Conservation (phyloP, 2,329 filamentous ascomycete species). For the Sarocladium brachiariae region DNA sequence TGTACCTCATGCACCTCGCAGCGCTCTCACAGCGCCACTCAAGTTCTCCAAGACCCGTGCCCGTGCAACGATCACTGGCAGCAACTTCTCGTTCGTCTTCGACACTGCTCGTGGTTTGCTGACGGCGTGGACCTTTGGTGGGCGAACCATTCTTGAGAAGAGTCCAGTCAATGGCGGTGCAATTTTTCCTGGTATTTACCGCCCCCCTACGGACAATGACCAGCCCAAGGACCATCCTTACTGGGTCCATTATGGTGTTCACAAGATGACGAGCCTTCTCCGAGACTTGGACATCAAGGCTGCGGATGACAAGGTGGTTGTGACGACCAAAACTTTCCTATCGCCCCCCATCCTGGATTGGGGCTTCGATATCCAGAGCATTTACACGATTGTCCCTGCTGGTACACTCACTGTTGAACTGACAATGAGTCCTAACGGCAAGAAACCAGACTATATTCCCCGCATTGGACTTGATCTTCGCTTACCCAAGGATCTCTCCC, state of each 20-base stretch:
- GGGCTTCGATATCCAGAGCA: slow-evolving; percentile 42
- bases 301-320: slow-evolving; percentile 24
- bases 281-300: slow-evolving; percentile 34
- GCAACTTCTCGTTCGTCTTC: slow-evolving; percentile 28
- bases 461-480: slow-evolving; percentile 54
- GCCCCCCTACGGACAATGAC: slow-evolving; percentile 61
- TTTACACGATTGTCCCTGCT: slow-evolving; percentile 45
- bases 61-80: neutral
- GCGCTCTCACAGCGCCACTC: slow-evolving; percentile 11
- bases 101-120: slow-evolving; percentile 37
- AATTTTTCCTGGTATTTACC: slow-evolving; percentile 41
- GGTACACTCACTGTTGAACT: slow-evolving; percentile 33
- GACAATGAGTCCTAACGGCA: slow-evolving; percentile 37
- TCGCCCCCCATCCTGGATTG: slow-evolving; percentile 56
- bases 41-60: slow-evolving; percentile 19
- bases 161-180: slow-evolving; percentile 25
- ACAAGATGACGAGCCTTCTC: slow-evolving; percentile 38
- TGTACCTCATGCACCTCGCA: slow-evolving; percentile 20
- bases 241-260: slow-evolving; percentile 48
- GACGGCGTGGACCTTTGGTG: slow-evolving; percentile 30
- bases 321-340: slow-evolving; percentile 46
- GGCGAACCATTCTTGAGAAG: slow-evolving; percentile 30
- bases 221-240: slow-evolving; percentile 23
- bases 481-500: slow-evolving; percentile 37
- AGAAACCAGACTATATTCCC: slow-evolving; percentile 48